phyloP scores from a whole-genome alignment of 2,329 filamentous ascomycete species.

The Pleomassaria siparia region DNA sequence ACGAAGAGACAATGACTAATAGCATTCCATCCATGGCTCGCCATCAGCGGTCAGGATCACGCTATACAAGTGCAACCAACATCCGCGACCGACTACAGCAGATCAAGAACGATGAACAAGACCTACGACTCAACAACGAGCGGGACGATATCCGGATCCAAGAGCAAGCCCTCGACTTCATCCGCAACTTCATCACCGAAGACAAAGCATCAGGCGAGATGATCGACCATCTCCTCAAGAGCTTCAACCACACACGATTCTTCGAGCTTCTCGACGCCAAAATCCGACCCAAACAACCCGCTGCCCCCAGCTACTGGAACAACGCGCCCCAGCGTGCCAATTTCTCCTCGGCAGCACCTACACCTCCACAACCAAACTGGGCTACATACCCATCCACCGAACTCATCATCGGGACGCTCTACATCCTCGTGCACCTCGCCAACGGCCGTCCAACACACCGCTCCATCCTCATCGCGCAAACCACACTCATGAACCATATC shows the following conservation, averaged over 20 bases:
- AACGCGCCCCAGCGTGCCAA: constrained; percentile 64
- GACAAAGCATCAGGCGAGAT: constrained; percentile 61
- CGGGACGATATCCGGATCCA: constrained; percentile 83
- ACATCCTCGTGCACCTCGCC: constrained; percentile 84
- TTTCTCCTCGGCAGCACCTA: constrained; percentile 6
- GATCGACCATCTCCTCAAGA: constrained; percentile 80
- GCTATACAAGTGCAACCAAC: constrained; percentile 37
- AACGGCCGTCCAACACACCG: constrained; percentile 78
- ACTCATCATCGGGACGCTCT: constrained; percentile 76
- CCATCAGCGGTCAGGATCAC: constrained; percentile 40
- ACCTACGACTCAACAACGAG: constrained; percentile 66
- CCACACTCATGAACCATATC: constrained; percentile 71
- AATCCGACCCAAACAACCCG: constrained; percentile 56
- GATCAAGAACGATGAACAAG: constrained; percentile 65
- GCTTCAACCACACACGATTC: constrained; percentile 73
- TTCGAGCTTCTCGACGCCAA: constrained; percentile 82
- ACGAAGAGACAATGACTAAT: constrained; percentile 51
- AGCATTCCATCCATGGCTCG: constrained; percentile 43
- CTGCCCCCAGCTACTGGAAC: constrained; percentile 33
- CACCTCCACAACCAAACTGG: constrained; percentile 55
- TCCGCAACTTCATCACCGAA: constrained; percentile 83
- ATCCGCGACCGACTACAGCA: constrained; percentile 46
- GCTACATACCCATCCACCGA: constrained; percentile 48
- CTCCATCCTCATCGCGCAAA: constrained; percentile 67
- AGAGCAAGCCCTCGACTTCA: constrained; percentile 85